A percentile compares a stretch with the other conserved stretches of the same genome.
Conservation (phyloP, 306 rosid genomes). For the Castanea sativa region DNA sequence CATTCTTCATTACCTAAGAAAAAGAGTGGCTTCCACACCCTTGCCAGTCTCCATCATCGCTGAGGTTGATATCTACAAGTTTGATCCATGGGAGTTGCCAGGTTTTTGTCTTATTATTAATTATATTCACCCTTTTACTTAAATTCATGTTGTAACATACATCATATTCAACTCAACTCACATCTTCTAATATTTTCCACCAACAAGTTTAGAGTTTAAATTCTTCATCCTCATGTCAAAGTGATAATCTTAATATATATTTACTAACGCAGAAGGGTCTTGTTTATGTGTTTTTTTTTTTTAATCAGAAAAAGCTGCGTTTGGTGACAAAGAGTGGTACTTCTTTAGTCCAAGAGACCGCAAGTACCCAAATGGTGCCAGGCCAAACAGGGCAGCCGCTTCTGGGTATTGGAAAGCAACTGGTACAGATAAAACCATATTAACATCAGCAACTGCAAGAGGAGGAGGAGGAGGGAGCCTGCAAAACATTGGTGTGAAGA, state of each 20-base stretch:
- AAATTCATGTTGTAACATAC: background rate
- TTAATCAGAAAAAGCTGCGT: conserved; percentile 45
- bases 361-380: conserved; percentile 62
- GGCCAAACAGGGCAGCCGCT: conserved; percentile 70
- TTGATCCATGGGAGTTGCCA: conserved; percentile 59
- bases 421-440: conserved; percentile 53
- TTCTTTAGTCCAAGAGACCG: conserved; percentile 64
- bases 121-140: background rate
- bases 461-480: conserved; percentile 8
- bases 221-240: background rate
- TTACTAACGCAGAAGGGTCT: no score
- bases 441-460: conserved; percentile 6
- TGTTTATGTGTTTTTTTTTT: background rate
- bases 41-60: conserved; percentile 57
- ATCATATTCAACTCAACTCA: no score
- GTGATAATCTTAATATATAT: background rate
- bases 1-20: conserved; percentile 49
- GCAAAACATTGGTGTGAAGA: conserved; percentile 54
- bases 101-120: conserved; percentile 18
- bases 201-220: no score
- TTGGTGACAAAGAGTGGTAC: conserved; percentile 77
- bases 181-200: no score
- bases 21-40: conserved; percentile 45
- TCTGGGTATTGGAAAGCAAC: conserved; percentile 79
- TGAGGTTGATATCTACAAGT: conserved; percentile 56